Evolutionary conservation across 345 rosid species (phyloP), one percentile per base, ranked within the genome.

Genomic region (Sapria himalayana): DNA sequence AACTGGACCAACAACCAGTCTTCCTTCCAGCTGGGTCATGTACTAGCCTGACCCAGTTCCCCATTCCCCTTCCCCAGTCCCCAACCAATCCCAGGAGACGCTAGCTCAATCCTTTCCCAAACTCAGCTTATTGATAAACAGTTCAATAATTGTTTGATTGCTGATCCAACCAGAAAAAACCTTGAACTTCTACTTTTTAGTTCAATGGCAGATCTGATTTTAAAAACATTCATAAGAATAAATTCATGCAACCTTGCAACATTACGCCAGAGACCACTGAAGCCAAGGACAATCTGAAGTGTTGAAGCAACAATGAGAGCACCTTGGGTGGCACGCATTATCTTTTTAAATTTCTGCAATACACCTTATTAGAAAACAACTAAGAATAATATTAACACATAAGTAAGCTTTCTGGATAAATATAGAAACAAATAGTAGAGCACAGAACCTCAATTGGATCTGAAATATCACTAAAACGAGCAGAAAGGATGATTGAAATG

Each of bases 251-350:
- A 89, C 99, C 86, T 74, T 18, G 81, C 29, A 40, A 91, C 95
- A 52, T 74, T 77, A 42, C 92, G 93, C 99, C 95, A 91, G 42
- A 91, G 92, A 39, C 99, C 99, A 56, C 92, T 91, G 61, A 91
- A 91, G 38, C 99, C 99, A 19, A 91, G 77, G 39, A 84, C 82
- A 46, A 91, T 91, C 59, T 91, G 99, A 65, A 82, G 93, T 39
- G 76, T 65, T 15, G 98, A 82, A 55, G 98, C 91, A 19, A 89
- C 78, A 54, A 91, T 91, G 13, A 91, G 65, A 20, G 99, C 63
- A 55, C 99, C 99, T 65, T 91, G 99, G 12, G 70, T 80, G 43
- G 92, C 93, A 46, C 99, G 71, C 84, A 91, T 84, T 41, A 46
- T 84, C 66, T 66, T 74, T 45, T 56, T 59, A 55, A 91, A 91